Conservation (phyloP, 176 grass and related monocot species). For the Paspalum notatum region DNA sequence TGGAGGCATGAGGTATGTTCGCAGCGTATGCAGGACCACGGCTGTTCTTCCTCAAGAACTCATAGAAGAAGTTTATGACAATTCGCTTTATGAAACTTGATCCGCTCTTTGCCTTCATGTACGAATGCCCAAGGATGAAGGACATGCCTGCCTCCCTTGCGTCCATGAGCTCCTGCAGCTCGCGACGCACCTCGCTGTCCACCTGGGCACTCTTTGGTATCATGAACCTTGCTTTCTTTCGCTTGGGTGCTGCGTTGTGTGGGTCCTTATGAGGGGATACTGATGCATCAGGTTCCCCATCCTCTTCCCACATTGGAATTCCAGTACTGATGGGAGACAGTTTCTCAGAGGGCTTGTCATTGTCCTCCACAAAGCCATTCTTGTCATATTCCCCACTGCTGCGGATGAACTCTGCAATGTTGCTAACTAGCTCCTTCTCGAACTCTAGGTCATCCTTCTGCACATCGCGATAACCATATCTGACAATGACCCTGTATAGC, state of each 20-base stretch:
- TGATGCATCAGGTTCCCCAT: constrained; percentile 40
- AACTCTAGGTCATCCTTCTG: constrained; percentile 96
- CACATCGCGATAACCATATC: constrained; percentile 92
- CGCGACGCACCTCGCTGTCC: constrained; percentile 45
- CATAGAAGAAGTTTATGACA: constrained; percentile 70
- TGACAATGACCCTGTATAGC: constrained; percentile 85
- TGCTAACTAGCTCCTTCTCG: constrained; percentile 87
- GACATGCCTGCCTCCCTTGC: constrained; percentile 96
- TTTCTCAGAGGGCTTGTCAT: constrained; percentile 55
- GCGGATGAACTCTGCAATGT: constrained; percentile 92
- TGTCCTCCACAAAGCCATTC: constrained; percentile 36
- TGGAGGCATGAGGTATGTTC: constrained; percentile 88
- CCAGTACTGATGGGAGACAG: constrained; percentile 57
- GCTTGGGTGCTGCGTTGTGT: constrained; percentile 25
- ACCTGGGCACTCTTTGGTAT: constrained; percentile 74
- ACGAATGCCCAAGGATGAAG: constrained; percentile 89
- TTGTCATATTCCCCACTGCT: constrained; percentile 42
- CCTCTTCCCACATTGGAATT: constrained; percentile 52
- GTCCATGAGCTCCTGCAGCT: constrained; percentile 90
- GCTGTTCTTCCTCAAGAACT: constrained; percentile 92
- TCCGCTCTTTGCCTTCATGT: constrained; percentile 84
- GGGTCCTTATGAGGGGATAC: constrained; percentile 35
- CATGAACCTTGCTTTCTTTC: constrained; percentile 65
- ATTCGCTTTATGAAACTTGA: constrained; percentile 75
- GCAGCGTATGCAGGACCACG: constrained; percentile 69